Conservation (phyloP, 2,329 filamentous ascomycete genomes). For the Fusarium tanahbumbuense region DNA sequence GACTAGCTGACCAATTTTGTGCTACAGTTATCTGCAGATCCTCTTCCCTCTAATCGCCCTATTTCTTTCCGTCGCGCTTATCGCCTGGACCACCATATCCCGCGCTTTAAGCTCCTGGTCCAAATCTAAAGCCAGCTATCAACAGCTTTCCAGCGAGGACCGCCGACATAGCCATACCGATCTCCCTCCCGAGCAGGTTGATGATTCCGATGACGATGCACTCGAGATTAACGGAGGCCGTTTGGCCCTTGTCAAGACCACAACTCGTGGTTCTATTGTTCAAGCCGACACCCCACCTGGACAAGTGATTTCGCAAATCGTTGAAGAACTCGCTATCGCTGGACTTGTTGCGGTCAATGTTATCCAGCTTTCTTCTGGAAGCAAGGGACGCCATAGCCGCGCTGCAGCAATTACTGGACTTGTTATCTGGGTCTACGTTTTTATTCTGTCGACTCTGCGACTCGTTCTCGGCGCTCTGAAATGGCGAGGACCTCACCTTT, state of each 20-base stretch:
- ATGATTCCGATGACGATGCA: conserved; percentile 67
- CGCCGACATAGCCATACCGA: conserved; percentile 62
- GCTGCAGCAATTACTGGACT: conserved; percentile 75
- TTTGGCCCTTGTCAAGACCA: conserved; percentile 68
- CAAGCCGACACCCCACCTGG: conserved; percentile 81
- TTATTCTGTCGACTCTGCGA: conserved; percentile 78
- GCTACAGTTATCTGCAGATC: conserved; percentile 64
- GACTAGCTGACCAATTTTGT: conserved; percentile 29
- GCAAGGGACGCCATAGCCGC: conserved; percentile 68
- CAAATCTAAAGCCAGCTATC: conserved; percentile 64
- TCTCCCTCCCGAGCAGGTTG: conserved; percentile 59
- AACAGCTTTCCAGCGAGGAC: conserved; percentile 60
- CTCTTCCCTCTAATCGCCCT: conserved; percentile 81
- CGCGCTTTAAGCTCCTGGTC: conserved; percentile 63
- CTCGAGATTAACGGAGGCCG: conserved; percentile 69
- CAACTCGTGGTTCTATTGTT: conserved; percentile 72
- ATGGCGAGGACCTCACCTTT: conserved; percentile 78
- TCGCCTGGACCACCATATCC: conserved; percentile 68
- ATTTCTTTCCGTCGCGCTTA: conserved; percentile 74
- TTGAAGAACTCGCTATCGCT: conserved; percentile 81
- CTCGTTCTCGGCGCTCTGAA: conserved; percentile 73
- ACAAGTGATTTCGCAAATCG: conserved; percentile 74
- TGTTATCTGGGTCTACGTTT: conserved; percentile 82
- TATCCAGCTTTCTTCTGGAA: conserved; percentile 69
- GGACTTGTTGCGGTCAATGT: conserved; percentile 78